phyloP scores from a whole-genome alignment of 768 basidiomycete genomes.

The Auricularia sp. region DNA sequence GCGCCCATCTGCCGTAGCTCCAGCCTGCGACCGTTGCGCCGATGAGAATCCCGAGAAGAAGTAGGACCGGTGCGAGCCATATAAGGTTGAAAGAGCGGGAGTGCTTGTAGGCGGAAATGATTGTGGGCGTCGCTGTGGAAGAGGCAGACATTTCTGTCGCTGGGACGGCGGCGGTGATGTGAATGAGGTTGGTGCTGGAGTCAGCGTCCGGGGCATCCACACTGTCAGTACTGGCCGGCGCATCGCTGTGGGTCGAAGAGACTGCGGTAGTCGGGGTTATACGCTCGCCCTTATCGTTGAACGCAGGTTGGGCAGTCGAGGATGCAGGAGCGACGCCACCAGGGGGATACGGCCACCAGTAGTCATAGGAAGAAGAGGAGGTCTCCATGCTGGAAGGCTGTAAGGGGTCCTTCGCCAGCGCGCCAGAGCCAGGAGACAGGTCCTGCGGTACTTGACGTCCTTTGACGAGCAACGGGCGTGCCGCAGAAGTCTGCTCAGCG shows the following conservation, averaged over 20 bases:
- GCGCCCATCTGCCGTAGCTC: constrained; percentile 1
- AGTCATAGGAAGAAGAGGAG: constrained; percentile 21
- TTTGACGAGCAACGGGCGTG: neutral
- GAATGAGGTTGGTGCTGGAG: constrained; percentile 13
- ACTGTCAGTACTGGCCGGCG: neutral
- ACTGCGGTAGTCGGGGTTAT: constrained; percentile 4
- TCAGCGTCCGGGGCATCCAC: neutral
- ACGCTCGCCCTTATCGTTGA: constrained; percentile 10
- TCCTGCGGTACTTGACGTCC: neutral
- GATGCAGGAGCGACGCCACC: constrained; percentile 14
- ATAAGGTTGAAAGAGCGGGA: constrained; percentile 1
- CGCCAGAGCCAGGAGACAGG: neutral
- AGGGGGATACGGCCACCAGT: constrained; percentile 31
- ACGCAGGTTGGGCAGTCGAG: neutral
- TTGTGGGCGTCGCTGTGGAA: constrained; percentile 6
- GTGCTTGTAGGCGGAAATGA: neutral
- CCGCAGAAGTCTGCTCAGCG: neutral
- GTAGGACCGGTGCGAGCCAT: constrained; percentile 21
- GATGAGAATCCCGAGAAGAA: constrained; percentile 21
- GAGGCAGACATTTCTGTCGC: constrained; percentile 5
- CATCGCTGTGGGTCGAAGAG: neutral
- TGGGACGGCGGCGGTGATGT: constrained; percentile 26
- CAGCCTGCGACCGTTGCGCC: constrained; percentile 24
- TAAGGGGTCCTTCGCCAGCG: constrained; percentile 7
- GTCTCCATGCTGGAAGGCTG: constrained; percentile 12